Evolutionary conservation across 306 rosid species (phyloP), one percentile per base, ranked within the genome.

Genomic region (Cotoneaster glaucophyllus): DNA sequence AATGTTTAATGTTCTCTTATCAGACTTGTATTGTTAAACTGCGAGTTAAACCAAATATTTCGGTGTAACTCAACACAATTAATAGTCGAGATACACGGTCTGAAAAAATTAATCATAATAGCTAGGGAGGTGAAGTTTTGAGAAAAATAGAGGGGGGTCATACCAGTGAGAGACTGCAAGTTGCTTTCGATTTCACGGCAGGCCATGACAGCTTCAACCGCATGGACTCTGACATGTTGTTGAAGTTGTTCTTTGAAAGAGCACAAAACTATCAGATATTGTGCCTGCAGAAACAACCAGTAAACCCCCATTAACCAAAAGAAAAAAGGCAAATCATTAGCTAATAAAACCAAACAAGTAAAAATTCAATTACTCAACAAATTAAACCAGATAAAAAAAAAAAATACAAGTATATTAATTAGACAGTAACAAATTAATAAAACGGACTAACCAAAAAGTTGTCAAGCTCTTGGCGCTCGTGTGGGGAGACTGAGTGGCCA

Each of bases 171-270:
- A 69, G 99, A 93, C 75, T 96, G 99, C 70, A 96, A 88, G 77
- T 92, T 87, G 58, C 86, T 96, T 84, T 96, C 99, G 29, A 96
- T 96, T 74, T 96, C 99, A 75, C 99, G 99, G 96, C 99, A 96
- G 22, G 93, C 98, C 96, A 96, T 86, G 82, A 96, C 99, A 52
- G 99, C 99, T 82, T 96, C 99, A 24, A 96, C 98, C 50, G 99
- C 99, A 77, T 96, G 99, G 75, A 92, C 95, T 82, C 95, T 85
- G 61, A 96, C 97, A 89, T 96, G 99, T 50, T 96, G 96, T 59
- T 92, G 99, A 81, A 96, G 99, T 77, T 96, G 99, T 41, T 96
- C 99, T 83, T 96, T 96, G 85, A 92, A 96, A 52, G 81, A 83
- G 74, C 96, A 92, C 81, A 96, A 64, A 26, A 96, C 89, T 71